Conservation (phyloP, 345 rosid species). For the Syzygium oleosum region DNA sequence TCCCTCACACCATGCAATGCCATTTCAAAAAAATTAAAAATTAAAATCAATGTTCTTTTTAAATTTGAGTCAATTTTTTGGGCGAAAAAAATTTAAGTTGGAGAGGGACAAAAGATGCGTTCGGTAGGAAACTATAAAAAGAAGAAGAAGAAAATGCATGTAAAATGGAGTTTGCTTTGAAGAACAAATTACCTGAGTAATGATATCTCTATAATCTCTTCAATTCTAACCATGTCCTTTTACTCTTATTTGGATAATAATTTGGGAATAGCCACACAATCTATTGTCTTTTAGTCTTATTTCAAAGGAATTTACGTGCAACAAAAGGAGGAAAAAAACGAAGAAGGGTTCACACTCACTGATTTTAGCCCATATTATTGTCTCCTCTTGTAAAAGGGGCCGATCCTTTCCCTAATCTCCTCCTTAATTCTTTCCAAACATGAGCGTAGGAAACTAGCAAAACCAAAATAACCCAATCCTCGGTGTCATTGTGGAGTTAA, state of each 20-base stretch:
- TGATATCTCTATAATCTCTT: neutral
- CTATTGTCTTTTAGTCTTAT: neutral
- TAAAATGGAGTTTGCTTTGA: neutral
- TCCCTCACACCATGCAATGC: neutral
- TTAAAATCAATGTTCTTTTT: neutral
- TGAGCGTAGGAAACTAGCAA: neutral
- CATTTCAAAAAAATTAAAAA: neutral
- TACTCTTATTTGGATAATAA: neutral
- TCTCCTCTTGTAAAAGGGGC: neutral
- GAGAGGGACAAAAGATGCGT: neutral
- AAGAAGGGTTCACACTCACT: neutral
- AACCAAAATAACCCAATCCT: neutral
- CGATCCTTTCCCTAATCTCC: neutral
- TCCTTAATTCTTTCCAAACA: neutral
- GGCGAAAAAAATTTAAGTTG: too few species aligned
- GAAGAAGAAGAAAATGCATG: neutral
- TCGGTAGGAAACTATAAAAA: neutral
- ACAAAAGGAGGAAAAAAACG: neutral
- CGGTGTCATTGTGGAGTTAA: neutral
- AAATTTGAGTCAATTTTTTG: neutral
- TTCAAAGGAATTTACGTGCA: neutral
- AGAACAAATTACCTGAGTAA: neutral
- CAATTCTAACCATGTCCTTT: neutral
- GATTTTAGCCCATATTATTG: neutral
- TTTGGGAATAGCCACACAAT: neutral